Evolutionary conservation across 805 yeast genomes (phyloP).

Genomic region (Candida corydali): DNA sequence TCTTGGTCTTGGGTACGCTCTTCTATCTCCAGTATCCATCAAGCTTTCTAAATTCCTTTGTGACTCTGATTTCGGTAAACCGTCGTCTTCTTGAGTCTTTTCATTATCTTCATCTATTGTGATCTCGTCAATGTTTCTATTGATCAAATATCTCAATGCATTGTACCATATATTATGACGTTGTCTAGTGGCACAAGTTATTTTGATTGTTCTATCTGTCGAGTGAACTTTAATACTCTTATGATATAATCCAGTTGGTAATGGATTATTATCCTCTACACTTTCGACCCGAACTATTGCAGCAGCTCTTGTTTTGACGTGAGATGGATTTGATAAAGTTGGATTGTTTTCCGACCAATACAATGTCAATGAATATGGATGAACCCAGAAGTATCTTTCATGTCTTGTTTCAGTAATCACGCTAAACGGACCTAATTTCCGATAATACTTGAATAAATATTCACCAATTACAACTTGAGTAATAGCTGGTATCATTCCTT

Average conservation of each 20-base stretch:
- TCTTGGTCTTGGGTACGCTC: constrained; percentile 18
- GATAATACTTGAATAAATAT: constrained; percentile 77
- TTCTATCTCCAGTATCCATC: constrained; percentile 19
- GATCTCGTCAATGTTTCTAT: constrained; percentile 58
- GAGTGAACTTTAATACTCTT: constrained; percentile 78
- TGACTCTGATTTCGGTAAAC: constrained; percentile 12
- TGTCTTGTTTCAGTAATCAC: constrained; percentile 77
- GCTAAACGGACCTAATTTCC: constrained; percentile 70
- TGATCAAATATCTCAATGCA: constrained; percentile 71
- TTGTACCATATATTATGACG: constrained; percentile 91
- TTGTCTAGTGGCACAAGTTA: constrained; percentile 84
- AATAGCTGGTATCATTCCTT: constrained; percentile 75
- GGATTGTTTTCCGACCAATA: constrained; percentile 89
- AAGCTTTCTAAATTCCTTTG: constrained; percentile 14
- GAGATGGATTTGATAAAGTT: constrained; percentile 61
- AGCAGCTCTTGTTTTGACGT: constrained; percentile 68
- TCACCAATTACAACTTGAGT: constrained; percentile 95
- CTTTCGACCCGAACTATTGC: constrained; percentile 77
- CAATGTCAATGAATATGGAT: constrained; percentile 85
- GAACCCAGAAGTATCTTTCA: constrained; percentile 93
- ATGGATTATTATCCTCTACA: constrained; percentile 78
- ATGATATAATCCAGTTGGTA: constrained; percentile 84
- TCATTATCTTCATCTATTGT: constrained; percentile 41
- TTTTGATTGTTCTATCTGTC: constrained; percentile 58
- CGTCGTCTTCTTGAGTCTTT: constrained; percentile 11